Evolutionary conservation across 1,284 basidiomycete genomes (phyloP).

Genomic region (Ustilago esculenta): DNA sequence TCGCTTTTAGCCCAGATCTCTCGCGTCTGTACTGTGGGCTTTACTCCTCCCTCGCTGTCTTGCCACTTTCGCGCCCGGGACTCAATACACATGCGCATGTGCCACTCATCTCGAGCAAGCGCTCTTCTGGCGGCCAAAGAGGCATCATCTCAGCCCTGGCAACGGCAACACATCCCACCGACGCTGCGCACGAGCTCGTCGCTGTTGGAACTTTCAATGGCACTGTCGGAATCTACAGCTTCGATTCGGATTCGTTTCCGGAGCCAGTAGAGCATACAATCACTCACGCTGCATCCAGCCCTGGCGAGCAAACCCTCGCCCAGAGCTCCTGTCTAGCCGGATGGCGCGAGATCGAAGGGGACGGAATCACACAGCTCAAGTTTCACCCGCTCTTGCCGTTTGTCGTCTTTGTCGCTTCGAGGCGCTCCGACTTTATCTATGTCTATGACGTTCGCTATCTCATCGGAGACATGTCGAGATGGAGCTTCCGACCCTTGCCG

Average conservation of each 20-base stretch:
- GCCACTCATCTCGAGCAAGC: constrained; percentile 18
- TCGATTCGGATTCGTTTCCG: constrained; percentile 15
- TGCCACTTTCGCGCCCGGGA: constrained; percentile 48
- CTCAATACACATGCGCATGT: constrained; percentile 46
- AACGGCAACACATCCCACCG: constrained; percentile 10
- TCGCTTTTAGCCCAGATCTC: constrained; percentile 53
- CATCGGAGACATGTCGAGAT: constrained; percentile 29
- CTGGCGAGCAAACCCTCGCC: constrained; percentile 10
- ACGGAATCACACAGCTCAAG: constrained; percentile 51
- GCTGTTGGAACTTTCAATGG: constrained; percentile 54
- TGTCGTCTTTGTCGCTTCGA: constrained; percentile 51
- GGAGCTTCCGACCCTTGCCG: constrained; percentile 33
- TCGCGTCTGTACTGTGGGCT: constrained; percentile 52
- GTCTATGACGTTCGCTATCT: constrained; percentile 54
- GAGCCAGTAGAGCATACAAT: constrained; percentile 31
- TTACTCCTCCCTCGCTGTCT: constrained; percentile 25
- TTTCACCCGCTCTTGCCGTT: constrained; percentile 53
- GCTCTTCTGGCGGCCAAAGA: constrained; percentile 30
- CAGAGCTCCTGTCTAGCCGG: constrained; percentile 43
- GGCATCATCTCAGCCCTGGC: constrained; percentile 50
- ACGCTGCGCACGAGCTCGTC: constrained; percentile 40
- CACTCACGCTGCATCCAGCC: not conserved
- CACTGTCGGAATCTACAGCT: constrained; percentile 50
- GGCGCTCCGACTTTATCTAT: constrained; percentile 41
- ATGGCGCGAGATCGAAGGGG: constrained; percentile 53